phyloP scores from a whole-genome alignment of 345 rosid species.

The Iberis pinnata region DNA sequence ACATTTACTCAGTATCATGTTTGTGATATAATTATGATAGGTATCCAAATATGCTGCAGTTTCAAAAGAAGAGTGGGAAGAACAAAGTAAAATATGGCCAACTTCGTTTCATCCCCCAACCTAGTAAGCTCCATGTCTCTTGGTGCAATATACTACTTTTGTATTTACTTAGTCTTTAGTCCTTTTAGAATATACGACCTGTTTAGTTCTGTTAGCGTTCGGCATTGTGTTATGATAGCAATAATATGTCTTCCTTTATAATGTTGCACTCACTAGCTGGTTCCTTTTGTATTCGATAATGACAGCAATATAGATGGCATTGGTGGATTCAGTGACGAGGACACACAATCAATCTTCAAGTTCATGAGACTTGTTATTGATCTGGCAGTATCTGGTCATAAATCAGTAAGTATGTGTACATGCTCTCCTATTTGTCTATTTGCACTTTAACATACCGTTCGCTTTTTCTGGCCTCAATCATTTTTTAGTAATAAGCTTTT shows the following conservation, averaged over 20 bases:
- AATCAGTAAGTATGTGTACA: constrained; percentile 41
- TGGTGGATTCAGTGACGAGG: constrained; percentile 66
- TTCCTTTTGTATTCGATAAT: background rate
- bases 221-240: background rate
- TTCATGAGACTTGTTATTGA: constrained; percentile 59
- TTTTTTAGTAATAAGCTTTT: background rate
- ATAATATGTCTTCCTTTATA: background rate
- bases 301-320: constrained; percentile 79
- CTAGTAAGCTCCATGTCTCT: constrained; percentile 61
- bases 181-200: too few relatives aligned
- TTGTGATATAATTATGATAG: constrained; percentile 30
- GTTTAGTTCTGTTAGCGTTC: background rate
- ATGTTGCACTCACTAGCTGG: background rate
- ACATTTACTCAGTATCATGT: background rate
- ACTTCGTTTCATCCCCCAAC: constrained; percentile 89
- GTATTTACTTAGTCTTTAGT: too few relatives aligned
- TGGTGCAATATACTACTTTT: too few relatives aligned
- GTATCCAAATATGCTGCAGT: constrained; percentile 65
- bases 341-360: constrained; percentile 38
- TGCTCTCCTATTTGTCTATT: background rate
- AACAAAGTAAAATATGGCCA: constrained; percentile 91
- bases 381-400: constrained; percentile 52
- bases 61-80: constrained; percentile 82
- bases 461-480: background rate
- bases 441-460: background rate